phyloP scores from a whole-genome alignment of 2,329 filamentous ascomycete species.

The Diaporthe citrichinensis region DNA sequence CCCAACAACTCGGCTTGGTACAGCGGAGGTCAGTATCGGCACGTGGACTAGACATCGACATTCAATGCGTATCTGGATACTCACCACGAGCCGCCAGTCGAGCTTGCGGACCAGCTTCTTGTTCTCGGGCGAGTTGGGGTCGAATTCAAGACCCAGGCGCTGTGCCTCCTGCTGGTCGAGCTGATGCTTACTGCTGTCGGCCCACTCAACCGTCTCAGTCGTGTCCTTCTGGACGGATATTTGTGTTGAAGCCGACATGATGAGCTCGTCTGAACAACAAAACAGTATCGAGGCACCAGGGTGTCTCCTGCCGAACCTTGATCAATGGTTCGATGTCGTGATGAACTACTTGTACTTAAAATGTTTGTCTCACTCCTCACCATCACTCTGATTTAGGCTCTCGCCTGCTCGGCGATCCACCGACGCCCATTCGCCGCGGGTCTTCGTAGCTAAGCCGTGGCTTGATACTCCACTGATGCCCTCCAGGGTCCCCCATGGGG shows the following conservation, averaged over 20 bases:
- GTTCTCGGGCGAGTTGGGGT: neutral
- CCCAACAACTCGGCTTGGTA: constrained; percentile 42
- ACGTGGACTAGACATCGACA: too few relatives aligned
- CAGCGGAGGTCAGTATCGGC: neutral
- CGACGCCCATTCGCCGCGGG: neutral
- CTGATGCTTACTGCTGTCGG: neutral
- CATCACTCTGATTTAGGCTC: neutral
- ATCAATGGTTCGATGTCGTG: neutral
- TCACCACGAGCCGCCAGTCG: constrained; percentile 15
- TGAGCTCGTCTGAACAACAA: neutral
- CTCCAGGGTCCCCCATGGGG: constrained; percentile 5
- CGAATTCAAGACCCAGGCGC: neutral
- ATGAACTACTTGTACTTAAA: constrained; percentile 4
- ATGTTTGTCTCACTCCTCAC: too few relatives aligned
- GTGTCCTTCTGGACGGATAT: neutral
- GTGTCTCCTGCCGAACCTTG: neutral
- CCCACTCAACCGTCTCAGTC: constrained; percentile 5
- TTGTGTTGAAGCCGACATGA: neutral
- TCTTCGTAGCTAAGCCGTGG: neutral
- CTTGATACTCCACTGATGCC: neutral
- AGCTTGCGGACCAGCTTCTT: constrained; percentile 8
- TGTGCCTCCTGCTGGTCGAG: constrained; percentile 20
- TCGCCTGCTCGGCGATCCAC: constrained; percentile 20
- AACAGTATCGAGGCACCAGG: neutral
- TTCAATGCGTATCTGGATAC: too few relatives aligned